phyloP scores from a whole-genome alignment of 768 basidiomycete species.

The Tylopilus rubrobrunneus region DNA sequence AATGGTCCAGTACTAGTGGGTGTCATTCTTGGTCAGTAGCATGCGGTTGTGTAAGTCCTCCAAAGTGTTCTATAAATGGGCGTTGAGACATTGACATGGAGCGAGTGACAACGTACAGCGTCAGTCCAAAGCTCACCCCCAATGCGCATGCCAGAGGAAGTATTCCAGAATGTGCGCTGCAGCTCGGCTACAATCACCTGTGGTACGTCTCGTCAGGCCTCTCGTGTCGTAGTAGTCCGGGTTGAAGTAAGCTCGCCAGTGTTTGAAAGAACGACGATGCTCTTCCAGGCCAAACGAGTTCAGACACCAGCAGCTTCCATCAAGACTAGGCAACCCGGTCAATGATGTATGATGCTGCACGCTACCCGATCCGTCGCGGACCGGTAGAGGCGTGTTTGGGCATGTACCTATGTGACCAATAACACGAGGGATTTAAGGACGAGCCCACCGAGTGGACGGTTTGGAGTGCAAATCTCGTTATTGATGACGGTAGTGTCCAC shows the following conservation, averaged over 20 bases:
- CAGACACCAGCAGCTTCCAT: no score
- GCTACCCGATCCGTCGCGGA: no score
- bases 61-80: conserved; percentile 42
- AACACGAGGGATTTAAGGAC: no score
- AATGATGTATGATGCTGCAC: no score
- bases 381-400: no score
- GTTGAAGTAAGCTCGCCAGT: conserved; percentile 1
- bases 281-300: background rate
- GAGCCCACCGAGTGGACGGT: no score
- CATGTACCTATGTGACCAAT: no score
- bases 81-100: background rate
- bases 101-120: conserved; percentile 31
- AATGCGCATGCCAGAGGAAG: conserved; percentile 38
- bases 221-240: background rate
- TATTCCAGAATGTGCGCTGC: conserved; percentile 39
- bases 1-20: conserved; percentile 35
- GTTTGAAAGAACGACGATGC: background rate
- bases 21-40: conserved; percentile 43
- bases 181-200: conserved; percentile 26
- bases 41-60: conserved; percentile 59
- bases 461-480: no score
- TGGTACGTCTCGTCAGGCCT: background rate
- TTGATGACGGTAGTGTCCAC: no score
- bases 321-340: no score
- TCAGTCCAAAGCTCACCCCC: conserved; percentile 57